phyloP scores from a whole-genome alignment of 495 filamentous ascomycete species.

The Aspergillus ostianus region DNA sequence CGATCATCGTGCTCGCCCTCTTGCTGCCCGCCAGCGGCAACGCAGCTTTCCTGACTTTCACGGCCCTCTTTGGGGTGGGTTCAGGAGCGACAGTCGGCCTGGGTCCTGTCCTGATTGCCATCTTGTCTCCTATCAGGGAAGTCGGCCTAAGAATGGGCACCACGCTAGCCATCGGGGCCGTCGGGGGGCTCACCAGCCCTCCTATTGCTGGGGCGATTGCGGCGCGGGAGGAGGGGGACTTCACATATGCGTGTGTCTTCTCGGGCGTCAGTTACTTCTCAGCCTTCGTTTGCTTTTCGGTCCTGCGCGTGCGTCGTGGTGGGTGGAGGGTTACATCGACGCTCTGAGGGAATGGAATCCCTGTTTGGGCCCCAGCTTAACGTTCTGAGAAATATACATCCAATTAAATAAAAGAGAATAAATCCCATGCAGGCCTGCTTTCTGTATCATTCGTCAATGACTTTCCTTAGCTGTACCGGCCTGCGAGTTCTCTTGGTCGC shows the following conservation, averaged over 20 bases:
- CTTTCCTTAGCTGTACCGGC: no score
- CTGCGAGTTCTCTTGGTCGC: no score
- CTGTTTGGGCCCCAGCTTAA: no score
- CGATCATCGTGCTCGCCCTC: constrained; percentile 58
- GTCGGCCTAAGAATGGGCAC: constrained; percentile 64
- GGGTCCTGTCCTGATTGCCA: constrained; percentile 49
- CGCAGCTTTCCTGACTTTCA: constrained; percentile 58
- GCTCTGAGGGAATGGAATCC: no score
- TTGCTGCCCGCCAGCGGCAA: constrained; percentile 58
- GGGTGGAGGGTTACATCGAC: no score
- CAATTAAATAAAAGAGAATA: no score
- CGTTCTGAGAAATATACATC: no score
- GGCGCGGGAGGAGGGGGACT: background rate
- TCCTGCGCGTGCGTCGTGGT: no score
- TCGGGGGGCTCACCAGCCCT: constrained; percentile 60
- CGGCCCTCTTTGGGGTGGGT: constrained; percentile 62
- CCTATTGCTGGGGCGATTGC: constrained; percentile 63
- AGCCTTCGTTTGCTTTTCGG: no score
- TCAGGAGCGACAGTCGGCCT: constrained; percentile 65
- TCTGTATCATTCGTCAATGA: no score
- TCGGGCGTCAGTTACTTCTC: background rate
- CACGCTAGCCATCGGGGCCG: constrained; percentile 50
- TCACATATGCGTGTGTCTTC: constrained; percentile 1
- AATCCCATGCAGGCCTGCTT: no score
- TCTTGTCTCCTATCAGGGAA: constrained; percentile 61